Evolutionary conservation across 257 asterid genomes (phyloP).

Genomic region (Petrea volubilis): DNA sequence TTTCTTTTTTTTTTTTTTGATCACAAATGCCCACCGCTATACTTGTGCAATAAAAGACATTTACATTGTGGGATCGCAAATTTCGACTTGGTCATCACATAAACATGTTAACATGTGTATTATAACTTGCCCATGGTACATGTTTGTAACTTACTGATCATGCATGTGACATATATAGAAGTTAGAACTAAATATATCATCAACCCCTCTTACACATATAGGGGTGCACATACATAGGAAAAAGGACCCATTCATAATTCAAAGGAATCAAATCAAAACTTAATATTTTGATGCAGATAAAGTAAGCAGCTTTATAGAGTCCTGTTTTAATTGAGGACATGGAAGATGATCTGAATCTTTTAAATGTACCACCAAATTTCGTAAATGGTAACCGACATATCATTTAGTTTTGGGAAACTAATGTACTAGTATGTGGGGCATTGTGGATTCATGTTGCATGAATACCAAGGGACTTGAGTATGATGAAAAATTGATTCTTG

Average conservation of each 20-base stretch:
- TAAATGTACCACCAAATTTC: background rate
- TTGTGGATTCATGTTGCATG: background rate
- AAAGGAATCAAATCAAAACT: background rate
- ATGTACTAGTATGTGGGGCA: background rate
- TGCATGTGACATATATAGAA: no score
- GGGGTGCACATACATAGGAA: no score
- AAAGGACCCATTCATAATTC: background rate
- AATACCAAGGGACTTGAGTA: background rate
- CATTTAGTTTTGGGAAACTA: background rate
- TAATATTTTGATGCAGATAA: background rate
- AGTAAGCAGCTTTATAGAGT: background rate
- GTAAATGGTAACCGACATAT: background rate
- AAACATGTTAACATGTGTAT: no score
- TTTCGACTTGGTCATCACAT: no score
- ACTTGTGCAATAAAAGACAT: no score
- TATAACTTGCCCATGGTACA: no score
- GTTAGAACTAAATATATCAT: no score
- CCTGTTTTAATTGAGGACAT: background rate
- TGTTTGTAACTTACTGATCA: no score
- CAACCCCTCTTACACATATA: no score
- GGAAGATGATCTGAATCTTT: background rate
- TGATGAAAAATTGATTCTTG: background rate
- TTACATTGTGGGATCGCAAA: no score
- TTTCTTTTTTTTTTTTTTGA: no score
- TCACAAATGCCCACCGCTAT: no score